Evolutionary conservation across 805 yeast species (phyloP), one percentile per base, ranked within the genome.

Genomic region (Metschnikowia cubensis): DNA sequence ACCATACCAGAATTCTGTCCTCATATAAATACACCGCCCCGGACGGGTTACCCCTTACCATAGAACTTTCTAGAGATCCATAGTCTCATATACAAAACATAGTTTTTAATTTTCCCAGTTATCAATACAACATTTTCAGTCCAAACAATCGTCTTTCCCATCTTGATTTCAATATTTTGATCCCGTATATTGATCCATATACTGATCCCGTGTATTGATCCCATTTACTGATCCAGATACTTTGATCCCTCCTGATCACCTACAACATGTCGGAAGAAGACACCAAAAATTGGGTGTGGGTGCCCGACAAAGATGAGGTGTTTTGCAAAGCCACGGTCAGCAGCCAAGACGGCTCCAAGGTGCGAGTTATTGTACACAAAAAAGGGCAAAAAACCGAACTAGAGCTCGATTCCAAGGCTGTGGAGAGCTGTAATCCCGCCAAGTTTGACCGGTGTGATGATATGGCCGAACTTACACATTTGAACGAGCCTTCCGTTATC

Each of bases 401-500:
- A 45, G 64, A 68, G n/a, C 72, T 82, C 4, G 73, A 74, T 22
- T 70, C 76, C 10, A 47, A 76, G 74, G 20, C 50, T 21, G 55
- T 73, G 34, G 84, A 84, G 56, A 82, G 80, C 59, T 89, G 91
- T 46, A 94, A 94, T 62, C 99, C 99, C 1, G 75, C 84, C 7
- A 87, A 87, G 58, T 94, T 94, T 67, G 95, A 94, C 66, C 85
- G 83, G 59, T 92, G 95, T 52, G 83, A 87, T 58, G 97, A 94
- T 61, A 89, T 94, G 91, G 98, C 98, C 0, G 96, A 91, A 58
- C 75, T 94, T 55, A 94, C 99, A 0, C 89, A 85, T 66, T 74
- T 94, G 53, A 94, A 92, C 65, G 99, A 94, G 64, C 96, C 99
- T 0, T 87, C 96, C 0, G 98, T 94, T n/a, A 79, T 94, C 8